These are phyloP conservation scores for Oryza brachyantha DNA, from an alignment of 176 grass and related monocot genomes.

Conservation along the genomic window DNA sequence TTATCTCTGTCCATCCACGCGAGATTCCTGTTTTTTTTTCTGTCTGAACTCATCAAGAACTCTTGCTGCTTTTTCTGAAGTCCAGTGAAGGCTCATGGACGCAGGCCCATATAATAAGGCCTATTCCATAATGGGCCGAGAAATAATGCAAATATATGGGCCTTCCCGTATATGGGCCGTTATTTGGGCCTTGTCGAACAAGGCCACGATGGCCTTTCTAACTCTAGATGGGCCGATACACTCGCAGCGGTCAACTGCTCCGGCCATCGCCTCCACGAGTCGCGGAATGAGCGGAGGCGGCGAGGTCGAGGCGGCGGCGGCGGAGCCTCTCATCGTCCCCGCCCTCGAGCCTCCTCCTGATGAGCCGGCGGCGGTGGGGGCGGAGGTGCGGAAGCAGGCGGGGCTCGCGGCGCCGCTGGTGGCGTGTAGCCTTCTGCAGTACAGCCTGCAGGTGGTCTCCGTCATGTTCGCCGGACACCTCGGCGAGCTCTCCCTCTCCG, in stretches of 20 bases:
- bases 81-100: too few relatives aligned
- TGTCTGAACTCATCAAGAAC: not conserved
- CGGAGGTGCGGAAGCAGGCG: constrained; percentile 45
- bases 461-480: constrained; percentile 77
- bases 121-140: not conserved
- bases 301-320: not conserved
- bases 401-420: constrained; percentile 62
- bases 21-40: not conserved
- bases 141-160: not conserved
- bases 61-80: not conserved
- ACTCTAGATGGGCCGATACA: not conserved
- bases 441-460: constrained; percentile 59
- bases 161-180: too few relatives aligned
- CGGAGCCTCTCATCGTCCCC: constrained; percentile 24
- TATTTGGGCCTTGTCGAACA: too few relatives aligned
- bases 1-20: not conserved
- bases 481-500: constrained; percentile 57
- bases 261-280: not conserved
- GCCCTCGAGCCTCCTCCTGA: not conserved
- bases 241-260: not conserved
- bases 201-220: too few relatives aligned
- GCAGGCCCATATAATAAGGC: too few relatives aligned
- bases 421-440: constrained; percentile 59
- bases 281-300: constrained; percentile 19
- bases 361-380: not conserved